These are phyloP conservation scores for Pyricularia pennisetigena DNA, from an alignment of 2,329 filamentous ascomycete species.

Conservation along the genomic window DNA sequence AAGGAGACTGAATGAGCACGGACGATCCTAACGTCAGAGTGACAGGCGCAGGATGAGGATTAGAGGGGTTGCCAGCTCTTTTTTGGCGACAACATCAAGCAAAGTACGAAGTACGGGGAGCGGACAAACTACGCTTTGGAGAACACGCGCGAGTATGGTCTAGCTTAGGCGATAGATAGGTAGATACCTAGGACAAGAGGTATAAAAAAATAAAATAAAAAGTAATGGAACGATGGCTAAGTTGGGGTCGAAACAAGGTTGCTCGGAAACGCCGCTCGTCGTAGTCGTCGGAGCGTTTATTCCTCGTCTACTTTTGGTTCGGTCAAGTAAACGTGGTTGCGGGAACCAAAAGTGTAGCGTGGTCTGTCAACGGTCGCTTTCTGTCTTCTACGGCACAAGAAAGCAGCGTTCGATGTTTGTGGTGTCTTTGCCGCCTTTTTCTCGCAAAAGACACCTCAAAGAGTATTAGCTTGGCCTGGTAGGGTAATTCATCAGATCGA, in stretches of 20 bases:
- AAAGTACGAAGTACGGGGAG: neutral
- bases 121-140: neutral
- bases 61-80: neutral
- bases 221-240: neutral
- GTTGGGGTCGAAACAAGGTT: neutral
- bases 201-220: no score
- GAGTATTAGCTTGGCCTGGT: neutral
- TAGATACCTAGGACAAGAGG: no score
- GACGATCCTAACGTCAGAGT: neutral
- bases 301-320: neutral
- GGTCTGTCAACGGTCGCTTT: neutral
- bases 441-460: neutral
- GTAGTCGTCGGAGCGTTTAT: neutral
- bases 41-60: neutral
- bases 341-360: neutral
- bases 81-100: neutral
- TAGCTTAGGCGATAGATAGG: neutral
- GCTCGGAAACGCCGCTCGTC: neutral
- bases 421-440: neutral
- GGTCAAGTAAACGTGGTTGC: neutral
- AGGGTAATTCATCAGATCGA: neutral
- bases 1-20: constrained; percentile 7
- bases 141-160: neutral
- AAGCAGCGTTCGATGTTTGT: no score
- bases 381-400: neutral